phyloP scores from a whole-genome alignment of 352 stramenopile genomes.

The Globisporangium abappressorium region DNA sequence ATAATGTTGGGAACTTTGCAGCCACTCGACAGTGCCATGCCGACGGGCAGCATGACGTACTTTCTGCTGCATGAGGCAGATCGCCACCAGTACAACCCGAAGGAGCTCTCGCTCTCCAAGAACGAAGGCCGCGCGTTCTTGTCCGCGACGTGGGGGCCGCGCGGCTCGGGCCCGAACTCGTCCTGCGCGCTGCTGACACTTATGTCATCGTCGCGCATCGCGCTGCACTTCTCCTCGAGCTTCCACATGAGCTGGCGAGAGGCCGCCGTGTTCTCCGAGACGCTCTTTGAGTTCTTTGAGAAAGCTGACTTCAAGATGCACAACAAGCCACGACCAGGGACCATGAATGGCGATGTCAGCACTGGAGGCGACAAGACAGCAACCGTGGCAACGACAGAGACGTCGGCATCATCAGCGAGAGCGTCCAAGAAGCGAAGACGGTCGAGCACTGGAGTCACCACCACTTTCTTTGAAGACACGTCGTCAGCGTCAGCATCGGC shows the following conservation, averaged over 20 bases:
- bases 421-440: slow-evolving; percentile 25
- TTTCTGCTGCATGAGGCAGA: slow-evolving; percentile 66
- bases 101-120: slow-evolving; percentile 81
- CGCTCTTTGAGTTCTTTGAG: slow-evolving; percentile 60
- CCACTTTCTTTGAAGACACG: not conserved
- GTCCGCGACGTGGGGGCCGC: slow-evolving; percentile 62
- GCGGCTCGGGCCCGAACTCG: slow-evolving; percentile 65
- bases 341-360: not conserved
- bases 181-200: slow-evolving; percentile 70
- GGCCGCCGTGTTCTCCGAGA: slow-evolving; percentile 67
- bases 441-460: not conserved
- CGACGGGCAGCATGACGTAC: slow-evolving; percentile 43
- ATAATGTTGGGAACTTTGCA: not conserved
- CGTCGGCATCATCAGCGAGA: slow-evolving; percentile 3
- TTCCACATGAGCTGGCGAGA: slow-evolving; percentile 81
- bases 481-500: not conserved
- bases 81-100: slow-evolving; percentile 75
- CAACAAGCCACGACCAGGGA: not conserved
- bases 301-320: slow-evolving; percentile 33
- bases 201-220: slow-evolving; percentile 53
- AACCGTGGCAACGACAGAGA: not conserved
- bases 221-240: slow-evolving; percentile 71
- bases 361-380: not conserved
- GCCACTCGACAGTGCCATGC: slow-evolving; percentile 26
- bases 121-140: slow-evolving; percentile 60